A percentile compares a stretch with the other conserved stretches of the same genome.
Evolutionary conservation across 2,329 filamentous ascomycete species (phyloP).

Genomic region (Dryadomyces quercivorus): DNA sequence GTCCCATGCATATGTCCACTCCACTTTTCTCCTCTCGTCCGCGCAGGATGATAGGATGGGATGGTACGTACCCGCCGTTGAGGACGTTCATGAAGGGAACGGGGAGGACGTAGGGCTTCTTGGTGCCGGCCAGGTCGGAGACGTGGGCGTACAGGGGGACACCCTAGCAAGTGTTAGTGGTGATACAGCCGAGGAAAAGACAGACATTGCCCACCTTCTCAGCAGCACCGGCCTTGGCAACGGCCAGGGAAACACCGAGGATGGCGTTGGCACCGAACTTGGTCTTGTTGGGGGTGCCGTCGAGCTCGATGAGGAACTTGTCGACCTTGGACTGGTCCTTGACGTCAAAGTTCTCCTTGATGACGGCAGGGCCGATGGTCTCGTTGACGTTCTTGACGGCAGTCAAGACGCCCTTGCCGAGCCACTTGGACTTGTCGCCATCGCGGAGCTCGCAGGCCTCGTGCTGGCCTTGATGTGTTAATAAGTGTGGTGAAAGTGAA

Average conservation of each 20-base stretch:
- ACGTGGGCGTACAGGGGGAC: conserved; percentile 81
- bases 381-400: conserved; percentile 80
- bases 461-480: conserved; percentile 63
- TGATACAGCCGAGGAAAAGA: no score
- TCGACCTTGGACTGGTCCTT: conserved; percentile 78
- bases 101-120: conserved; percentile 8
- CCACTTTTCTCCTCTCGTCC: background rate
- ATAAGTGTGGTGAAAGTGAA: no score
- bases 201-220: conserved; percentile 68
- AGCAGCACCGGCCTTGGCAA: conserved; percentile 81
- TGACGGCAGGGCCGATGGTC: conserved; percentile 66
- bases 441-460: conserved; percentile 87
- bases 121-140: conserved; percentile 70
- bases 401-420: conserved; percentile 76
- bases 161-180: no score
- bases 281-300: conserved; percentile 76
- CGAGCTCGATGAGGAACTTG: conserved; percentile 73
- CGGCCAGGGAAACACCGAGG: conserved; percentile 70
- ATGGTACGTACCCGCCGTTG: conserved; percentile 45
- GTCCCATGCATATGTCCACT: background rate
- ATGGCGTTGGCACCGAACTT: conserved; percentile 84
- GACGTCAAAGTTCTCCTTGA: conserved; percentile 72
- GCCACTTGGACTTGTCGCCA: conserved; percentile 78
- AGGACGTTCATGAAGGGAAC: conserved; percentile 8
- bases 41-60: background rate